Evolutionary conservation across 345 rosid genomes (phyloP), one percentile per base, ranked within the genome.

Genomic region (Gossypium australe): DNA sequence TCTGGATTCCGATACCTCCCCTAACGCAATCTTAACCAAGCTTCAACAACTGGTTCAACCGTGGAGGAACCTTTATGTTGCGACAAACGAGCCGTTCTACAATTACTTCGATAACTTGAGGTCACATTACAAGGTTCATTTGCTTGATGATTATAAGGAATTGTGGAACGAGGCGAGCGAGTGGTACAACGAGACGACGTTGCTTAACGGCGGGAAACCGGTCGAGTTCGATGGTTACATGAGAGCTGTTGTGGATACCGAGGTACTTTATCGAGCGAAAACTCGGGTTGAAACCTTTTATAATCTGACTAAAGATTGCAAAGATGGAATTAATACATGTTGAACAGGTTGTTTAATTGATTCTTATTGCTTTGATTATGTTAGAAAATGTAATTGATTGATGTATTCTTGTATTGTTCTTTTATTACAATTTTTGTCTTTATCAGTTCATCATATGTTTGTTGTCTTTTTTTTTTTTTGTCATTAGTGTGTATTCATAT

Each of bases 221-320:
- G 98, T 91, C 16, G 91, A 91, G 74, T 94, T 94, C 74, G 97
- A 94, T 73, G 96, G 98, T 17, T 91, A 89, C 80, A 94, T 94
- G 99, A 89, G 98, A 82, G 99, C 88, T 64, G 97, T 93, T 25
- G 97, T 93, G 73, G 99, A 95, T 76, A 94, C 99, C 0, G 99
- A 93, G 82, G 94, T 93, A 51, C 83, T 91, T 77, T 85, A 83
- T 74, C 81, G 94, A 69, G 97, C 88, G 7, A 93, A 93, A 82
- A 87, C 89, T 0, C 84, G 88, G 0, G 92, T 95, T 1, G 99
- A 95, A 75, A 95, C 99, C 9, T 95, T 95, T 77, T 83, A 93
- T 83, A 90, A 95, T 74, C 82, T 91, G 77, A 95, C 98, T 1
- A 85, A 73, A 64, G 97, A 95, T 77, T 93, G 99, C 90, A 90